Conservation (phyloP, 1,284 basidiomycete genomes). For the Mrakiaceae sp. region DNA sequence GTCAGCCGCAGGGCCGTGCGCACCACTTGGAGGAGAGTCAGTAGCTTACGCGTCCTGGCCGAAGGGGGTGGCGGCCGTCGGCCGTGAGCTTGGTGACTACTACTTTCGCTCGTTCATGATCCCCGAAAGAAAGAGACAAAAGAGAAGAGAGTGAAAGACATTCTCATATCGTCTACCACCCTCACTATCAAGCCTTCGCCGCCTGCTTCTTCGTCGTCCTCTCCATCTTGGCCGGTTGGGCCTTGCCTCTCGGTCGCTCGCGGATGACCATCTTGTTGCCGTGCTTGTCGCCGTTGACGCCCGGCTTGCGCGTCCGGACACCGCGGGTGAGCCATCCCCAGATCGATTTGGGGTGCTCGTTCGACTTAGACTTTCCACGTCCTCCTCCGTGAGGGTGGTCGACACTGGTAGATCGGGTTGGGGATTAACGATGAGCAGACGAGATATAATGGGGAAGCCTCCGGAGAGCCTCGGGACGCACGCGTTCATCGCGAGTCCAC, state of each 20-base stretch:
- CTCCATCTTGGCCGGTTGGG: neutral
- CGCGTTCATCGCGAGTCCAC: slow-evolving; percentile 98
- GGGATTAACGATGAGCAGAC: slow-evolving; percentile 6
- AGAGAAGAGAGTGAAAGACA: neutral
- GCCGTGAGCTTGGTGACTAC: no score
- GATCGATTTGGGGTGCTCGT: slow-evolving; percentile 80
- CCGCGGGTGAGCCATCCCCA: slow-evolving; percentile 91
- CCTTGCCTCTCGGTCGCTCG: slow-evolving; percentile 70
- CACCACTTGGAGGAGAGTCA: no score
- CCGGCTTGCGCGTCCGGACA: slow-evolving; percentile 81
- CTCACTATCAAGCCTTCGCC: neutral
- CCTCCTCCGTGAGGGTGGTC: slow-evolving; percentile 97
- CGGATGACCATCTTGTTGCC: slow-evolving; percentile 92
- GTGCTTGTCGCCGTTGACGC: slow-evolving; percentile 68
- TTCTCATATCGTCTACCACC: neutral
- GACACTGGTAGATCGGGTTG: slow-evolving; percentile 38
- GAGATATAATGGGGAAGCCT: neutral
- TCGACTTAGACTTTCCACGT: slow-evolving; percentile 92
- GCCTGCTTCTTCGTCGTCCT: neutral
- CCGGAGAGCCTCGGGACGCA: slow-evolving; percentile 36
- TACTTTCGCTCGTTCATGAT: no score
- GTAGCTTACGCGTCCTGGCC: no score
- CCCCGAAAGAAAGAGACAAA: neutral
- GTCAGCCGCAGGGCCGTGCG: no score
- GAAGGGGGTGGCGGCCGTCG: no score